These are phyloP conservation scores for Suillus paluster DNA, from an alignment of 768 basidiomycete genomes.

Conservation along the genomic window DNA sequence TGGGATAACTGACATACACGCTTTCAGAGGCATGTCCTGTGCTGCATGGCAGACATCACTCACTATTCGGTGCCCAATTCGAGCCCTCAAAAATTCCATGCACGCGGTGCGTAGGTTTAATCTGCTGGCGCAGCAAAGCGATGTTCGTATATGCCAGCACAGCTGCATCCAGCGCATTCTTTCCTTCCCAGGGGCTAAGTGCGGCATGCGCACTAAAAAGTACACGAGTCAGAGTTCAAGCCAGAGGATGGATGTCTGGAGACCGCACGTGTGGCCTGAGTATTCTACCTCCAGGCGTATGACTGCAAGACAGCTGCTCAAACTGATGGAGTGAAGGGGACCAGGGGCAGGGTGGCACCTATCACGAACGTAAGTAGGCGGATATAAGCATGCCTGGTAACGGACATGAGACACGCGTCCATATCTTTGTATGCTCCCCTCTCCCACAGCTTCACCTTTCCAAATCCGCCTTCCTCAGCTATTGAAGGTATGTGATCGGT, in stretches of 20 bases:
- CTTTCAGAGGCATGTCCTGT: conserved; percentile 4
- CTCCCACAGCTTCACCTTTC: conserved; percentile 72
- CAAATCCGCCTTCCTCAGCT: conserved; percentile 83
- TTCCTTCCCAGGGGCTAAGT: conserved; percentile 83
- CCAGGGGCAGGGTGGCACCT: conserved; percentile 89
- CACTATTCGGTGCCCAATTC: conserved; percentile 78
- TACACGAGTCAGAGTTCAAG: background rate
- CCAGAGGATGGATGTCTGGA: background rate
- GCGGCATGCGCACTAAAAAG: conserved; percentile 73
- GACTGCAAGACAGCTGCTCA: conserved; percentile 67
- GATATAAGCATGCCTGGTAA: background rate
- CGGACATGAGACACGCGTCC: conserved; percentile 77
- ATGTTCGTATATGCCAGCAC: conserved; percentile 83
- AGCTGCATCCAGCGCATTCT: conserved; percentile 86
- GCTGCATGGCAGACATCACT: conserved; percentile 19
- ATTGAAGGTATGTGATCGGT: background rate
- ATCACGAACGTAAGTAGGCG: background rate
- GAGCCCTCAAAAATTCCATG: conserved; percentile 81
- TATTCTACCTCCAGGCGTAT: conserved; percentile 66
- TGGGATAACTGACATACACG: conserved; percentile 65
- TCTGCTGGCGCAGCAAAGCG: conserved; percentile 80
- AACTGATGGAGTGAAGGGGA: conserved; percentile 66
- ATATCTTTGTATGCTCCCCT: conserved; percentile 76
- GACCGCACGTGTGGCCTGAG: conserved; percentile 68
- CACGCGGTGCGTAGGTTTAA: conserved; percentile 74